Base-by-base conservation (phyloP, 2,329 filamentous ascomycete species). In the Dothideomycetes sp. region DNA sequence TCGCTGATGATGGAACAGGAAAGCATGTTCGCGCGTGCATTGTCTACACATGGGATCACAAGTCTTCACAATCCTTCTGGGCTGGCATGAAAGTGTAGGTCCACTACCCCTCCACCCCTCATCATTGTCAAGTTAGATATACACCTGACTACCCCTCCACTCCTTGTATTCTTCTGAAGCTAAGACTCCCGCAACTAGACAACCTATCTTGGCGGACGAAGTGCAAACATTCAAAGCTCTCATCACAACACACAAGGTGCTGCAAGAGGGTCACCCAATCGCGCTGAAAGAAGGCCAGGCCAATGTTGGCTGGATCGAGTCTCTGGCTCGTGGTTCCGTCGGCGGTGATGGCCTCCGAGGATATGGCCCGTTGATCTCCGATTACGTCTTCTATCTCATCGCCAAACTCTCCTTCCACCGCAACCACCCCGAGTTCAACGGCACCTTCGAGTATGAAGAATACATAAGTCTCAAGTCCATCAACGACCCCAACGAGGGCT, bases 11-110 rank as follows among this genome's bases (percentile, higher is more conserved):
- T 19, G 36, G 47, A 33, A 29, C 55, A 75, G 75, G 75, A 45
- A 98, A 98, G 67, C 91, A 98, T 83, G 91, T 98, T 43, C 84
- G 91, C 57, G 87, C 84, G 62, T 94, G 86, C 59, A 98, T 98
- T 55, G 89, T 98, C 34, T 96, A 96, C 63, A 96, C 89, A 43
- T 98, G 91, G 91, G 91, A 98, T 65, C 87, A 98, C 69, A 93
- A 94, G 68, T 94, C 83, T 49, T 94, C 88, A 31, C 73, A 79
- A 58, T 85, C 88, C 57, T 98, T 98, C 63, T 98, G 91, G 91
- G 79, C 85, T 42, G 89, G 88, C 59, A 93, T 98, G 75, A 98
- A 98, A 77, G 88, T 96, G 82, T 93, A 74, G 51, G 81, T 12
- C 12, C 73, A 38, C 29, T 12, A 10, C 31, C 11, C 52, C 37